phyloP scores from a whole-genome alignment of 2,329 filamentous ascomycete genomes.

The Periconia macrospinosa region DNA sequence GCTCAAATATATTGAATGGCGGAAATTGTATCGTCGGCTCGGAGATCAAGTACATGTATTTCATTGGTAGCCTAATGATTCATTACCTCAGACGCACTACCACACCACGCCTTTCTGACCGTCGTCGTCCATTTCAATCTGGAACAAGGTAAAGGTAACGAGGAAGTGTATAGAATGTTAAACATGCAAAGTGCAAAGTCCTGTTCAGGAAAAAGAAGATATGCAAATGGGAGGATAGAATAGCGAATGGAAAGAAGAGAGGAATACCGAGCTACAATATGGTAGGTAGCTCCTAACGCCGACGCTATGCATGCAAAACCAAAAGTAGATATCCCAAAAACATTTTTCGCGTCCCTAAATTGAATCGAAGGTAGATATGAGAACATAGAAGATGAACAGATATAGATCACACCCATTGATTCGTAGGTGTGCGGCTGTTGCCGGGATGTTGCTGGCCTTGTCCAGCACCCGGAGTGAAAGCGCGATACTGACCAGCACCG shows the following conservation, averaged over 20 bases:
- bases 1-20: too few relatives aligned
- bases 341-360: background rate
- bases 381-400: too few relatives aligned
- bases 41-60: too few relatives aligned
- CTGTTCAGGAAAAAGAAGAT: background rate
- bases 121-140: background rate
- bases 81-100: too few relatives aligned
- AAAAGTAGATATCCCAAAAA: background rate
- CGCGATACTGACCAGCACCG: constrained; percentile 17
- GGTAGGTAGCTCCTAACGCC: background rate
- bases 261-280: background rate
- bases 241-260: background rate
- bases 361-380: too few relatives aligned
- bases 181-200: background rate
- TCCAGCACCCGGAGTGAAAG: constrained; percentile 11
- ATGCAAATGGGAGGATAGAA: background rate
- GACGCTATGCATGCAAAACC: background rate
- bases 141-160: background rate
- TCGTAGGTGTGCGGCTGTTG: constrained; percentile 17
- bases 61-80: too few relatives aligned
- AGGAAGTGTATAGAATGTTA: background rate
- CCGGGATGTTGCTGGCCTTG: constrained; percentile 10
- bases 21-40: too few relatives aligned
- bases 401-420: constrained; percentile 19
- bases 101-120: too few relatives aligned